Conservation (phyloP, 2,329 filamentous ascomycete species). For the Hymenoscyphus fructigenus region DNA sequence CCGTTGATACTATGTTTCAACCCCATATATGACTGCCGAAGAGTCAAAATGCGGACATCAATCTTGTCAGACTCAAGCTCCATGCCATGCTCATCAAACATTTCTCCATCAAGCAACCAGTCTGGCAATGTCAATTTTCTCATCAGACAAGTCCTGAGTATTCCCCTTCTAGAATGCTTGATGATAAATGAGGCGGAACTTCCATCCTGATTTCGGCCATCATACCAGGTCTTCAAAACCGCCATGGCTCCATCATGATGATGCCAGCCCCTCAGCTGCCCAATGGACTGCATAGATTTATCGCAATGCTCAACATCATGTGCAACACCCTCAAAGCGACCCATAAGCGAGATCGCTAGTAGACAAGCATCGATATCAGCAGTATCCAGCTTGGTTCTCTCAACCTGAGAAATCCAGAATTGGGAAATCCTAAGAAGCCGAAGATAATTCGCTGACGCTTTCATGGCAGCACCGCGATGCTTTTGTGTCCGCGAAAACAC, state of each 20-base stretch:
- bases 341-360: conserved; percentile 24
- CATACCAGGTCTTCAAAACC: conserved; percentile 35
- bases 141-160: conserved; percentile 33
- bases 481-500: conserved; percentile 31
- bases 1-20: conserved; percentile 1
- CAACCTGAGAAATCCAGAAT: conserved; percentile 5
- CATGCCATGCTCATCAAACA: conserved; percentile 34
- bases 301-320: not conserved
- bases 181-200: conserved; percentile 27
- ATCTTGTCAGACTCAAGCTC: conserved; percentile 36
- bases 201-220: conserved; percentile 11
- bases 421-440: conserved; percentile 24
- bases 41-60: conserved; percentile 25
- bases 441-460: conserved; percentile 31
- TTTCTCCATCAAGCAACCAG: conserved; percentile 35
- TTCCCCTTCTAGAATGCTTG: conserved; percentile 32
- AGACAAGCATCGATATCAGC: conserved; percentile 22
- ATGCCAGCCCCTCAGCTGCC: conserved; percentile 38
- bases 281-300: not conserved
- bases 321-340: conserved; percentile 20
- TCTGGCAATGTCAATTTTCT: conserved; percentile 30
- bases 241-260: conserved; percentile 36
- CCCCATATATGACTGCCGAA: conserved; percentile 18
- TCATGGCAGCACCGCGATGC: conserved; percentile 26
- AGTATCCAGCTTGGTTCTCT: conserved; percentile 3